Percentiles rank a stretch among this genome's conserved stretches.
phyloP scores from a whole-genome alignment of 2,329 filamentous ascomycete genomes.

The Anthostomella pinea region DNA sequence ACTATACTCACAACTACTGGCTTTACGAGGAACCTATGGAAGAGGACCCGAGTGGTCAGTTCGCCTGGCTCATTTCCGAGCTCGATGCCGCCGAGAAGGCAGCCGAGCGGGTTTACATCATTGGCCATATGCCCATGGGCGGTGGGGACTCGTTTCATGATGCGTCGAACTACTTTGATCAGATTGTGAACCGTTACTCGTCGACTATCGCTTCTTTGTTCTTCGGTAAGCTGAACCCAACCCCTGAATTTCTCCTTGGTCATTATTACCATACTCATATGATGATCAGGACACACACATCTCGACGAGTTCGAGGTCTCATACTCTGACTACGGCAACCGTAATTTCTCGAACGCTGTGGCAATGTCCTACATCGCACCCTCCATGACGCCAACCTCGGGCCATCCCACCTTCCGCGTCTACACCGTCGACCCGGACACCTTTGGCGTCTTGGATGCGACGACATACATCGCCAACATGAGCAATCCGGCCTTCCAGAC shows the following conservation, averaged over 20 bases:
- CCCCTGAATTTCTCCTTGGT: not conserved
- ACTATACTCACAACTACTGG: slow-evolving; percentile 58
- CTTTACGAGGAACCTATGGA: slow-evolving; percentile 50
- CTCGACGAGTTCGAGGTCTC: slow-evolving; percentile 54
- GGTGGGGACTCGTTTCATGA: slow-evolving; percentile 50
- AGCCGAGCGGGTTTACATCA: slow-evolving; percentile 53
- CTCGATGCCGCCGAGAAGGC: slow-evolving; percentile 51
- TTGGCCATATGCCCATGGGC: slow-evolving; percentile 56
- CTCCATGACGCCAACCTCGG: slow-evolving; percentile 53
- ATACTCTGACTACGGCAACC: slow-evolving; percentile 46
- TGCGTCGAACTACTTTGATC: slow-evolving; percentile 50
- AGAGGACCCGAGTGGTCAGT: slow-evolving; percentile 49
- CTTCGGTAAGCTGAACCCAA: slow-evolving; percentile 36
- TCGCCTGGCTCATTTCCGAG: slow-evolving; percentile 52
- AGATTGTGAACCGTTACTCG: slow-evolving; percentile 51
- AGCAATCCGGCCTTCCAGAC: slow-evolving; percentile 41
- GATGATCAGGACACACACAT: slow-evolving; percentile 48
- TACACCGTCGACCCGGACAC: slow-evolving; percentile 57
- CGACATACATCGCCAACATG: slow-evolving; percentile 54
- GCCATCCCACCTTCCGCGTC: slow-evolving; percentile 55
- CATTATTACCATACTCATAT: not conserved
- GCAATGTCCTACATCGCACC: slow-evolving; percentile 54
- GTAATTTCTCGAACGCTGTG: slow-evolving; percentile 41
- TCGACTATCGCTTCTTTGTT: slow-evolving; percentile 54
- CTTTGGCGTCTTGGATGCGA: slow-evolving; percentile 52